Conservation (phyloP, 306 rosid species). For the Cucurbita moschata region DNA sequence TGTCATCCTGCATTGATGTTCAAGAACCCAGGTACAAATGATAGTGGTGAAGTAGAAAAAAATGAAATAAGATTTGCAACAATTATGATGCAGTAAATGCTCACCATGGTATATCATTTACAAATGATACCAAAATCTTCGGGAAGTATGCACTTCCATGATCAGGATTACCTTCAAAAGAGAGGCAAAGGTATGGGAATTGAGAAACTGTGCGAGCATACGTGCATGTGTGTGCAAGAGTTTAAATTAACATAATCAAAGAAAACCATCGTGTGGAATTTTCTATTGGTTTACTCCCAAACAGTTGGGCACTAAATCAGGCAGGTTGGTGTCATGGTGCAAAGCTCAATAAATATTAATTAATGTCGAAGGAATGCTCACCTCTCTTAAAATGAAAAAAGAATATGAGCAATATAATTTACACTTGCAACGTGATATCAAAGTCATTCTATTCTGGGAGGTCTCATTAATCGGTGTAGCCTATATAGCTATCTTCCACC, state of each 20-base stretch:
- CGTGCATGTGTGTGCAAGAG: not conserved
- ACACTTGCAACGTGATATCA: no score
- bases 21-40: not conserved
- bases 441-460: no score
- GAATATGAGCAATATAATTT: no score
- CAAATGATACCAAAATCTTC: conserved; percentile 26
- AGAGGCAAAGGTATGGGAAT: conserved; percentile 4
- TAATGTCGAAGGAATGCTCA: no score
- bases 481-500: no score
- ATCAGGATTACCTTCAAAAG: conserved; percentile 51
- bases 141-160: conserved; percentile 41
- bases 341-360: no score
- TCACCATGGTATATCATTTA: conserved; percentile 58
- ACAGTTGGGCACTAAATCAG: no score
- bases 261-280: not conserved
- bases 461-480: no score
- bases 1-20: conserved; percentile 44
- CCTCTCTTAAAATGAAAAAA: no score
- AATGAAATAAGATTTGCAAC: conserved; percentile 6
- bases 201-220: not conserved
- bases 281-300: not conserved
- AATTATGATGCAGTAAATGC: conserved; percentile 15
- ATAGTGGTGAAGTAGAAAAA: not conserved
- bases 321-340: no score
- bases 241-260: not conserved